A percentile compares a stretch with the other conserved stretches of the same genome.
Conservation (phyloP, 202 grass and related monocot genomes). For the Schoenoplectus triqueter region DNA sequence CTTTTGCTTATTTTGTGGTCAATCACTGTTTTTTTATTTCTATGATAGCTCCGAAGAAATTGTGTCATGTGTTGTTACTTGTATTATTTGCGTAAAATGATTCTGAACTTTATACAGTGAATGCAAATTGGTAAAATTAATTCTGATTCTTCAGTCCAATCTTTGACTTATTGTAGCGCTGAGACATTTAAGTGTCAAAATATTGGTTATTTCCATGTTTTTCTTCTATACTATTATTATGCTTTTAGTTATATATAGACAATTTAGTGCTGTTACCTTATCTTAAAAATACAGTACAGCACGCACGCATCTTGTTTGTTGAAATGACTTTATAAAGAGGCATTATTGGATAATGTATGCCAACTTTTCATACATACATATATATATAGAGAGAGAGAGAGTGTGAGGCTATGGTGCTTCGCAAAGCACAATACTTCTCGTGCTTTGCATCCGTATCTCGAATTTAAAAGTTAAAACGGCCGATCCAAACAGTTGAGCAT, state of each 20-base stretch:
- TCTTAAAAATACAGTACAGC: not conserved
- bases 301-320: conserved; percentile 43
- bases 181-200: not conserved
- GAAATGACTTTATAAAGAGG: conserved; percentile 41
- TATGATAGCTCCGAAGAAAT: not conserved
- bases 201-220: not conserved
- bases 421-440: too few species aligned
- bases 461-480: too few species aligned
- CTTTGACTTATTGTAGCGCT: not conserved
- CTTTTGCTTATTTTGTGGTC: not conserved
- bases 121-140: not conserved
- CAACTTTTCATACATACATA: too few species aligned
- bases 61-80: not conserved
- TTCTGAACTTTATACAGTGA: not conserved
- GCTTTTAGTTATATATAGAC: not conserved
- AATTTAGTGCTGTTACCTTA: conserved; percentile 16
- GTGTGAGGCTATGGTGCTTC: too few species aligned
- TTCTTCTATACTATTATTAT: not conserved
- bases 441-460: too few species aligned
- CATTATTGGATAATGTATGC: not conserved
- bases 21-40: not conserved
- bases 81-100: conserved; percentile 6
- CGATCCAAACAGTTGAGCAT: too few species aligned
- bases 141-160: not conserved
- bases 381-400: too few species aligned